Conservation (phyloP, 2,329 filamentous ascomycete species). For the Fusarium subglutinans region DNA sequence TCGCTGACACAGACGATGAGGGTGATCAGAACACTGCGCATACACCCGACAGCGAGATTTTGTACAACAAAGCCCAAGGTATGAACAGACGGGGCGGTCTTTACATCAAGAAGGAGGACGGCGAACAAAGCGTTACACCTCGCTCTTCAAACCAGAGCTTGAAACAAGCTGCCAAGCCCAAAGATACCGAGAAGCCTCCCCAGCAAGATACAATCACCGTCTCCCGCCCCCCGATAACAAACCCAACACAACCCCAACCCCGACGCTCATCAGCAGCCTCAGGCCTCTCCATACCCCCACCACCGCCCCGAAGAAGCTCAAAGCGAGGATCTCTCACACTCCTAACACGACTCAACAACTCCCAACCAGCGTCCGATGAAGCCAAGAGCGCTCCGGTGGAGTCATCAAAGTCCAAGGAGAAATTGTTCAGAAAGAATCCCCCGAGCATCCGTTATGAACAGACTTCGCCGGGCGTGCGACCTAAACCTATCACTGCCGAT, state of each 20-base stretch:
- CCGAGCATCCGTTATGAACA: conserved; percentile 45
- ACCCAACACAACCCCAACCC: conserved; percentile 2
- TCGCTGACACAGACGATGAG: conserved; percentile 36
- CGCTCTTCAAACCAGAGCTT: conserved; percentile 17
- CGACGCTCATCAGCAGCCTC: conserved; percentile 27
- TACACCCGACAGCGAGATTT: conserved; percentile 20
- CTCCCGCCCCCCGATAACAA: conserved; percentile 12
- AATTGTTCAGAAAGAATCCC: conserved; percentile 28
- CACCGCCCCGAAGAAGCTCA: conserved; percentile 38
- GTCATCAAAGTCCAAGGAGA: conserved; percentile 19
- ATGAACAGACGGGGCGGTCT: conserved; percentile 35
- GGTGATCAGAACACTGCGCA: conserved; percentile 1
- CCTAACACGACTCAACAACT: conserved; percentile 19
- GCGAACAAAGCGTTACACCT: background rate
- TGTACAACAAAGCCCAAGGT: conserved; percentile 34
- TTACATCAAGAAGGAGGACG: conserved; percentile 28
- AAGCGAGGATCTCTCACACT: conserved; percentile 35
- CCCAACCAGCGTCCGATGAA: conserved; percentile 17
- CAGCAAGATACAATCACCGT: conserved; percentile 25
- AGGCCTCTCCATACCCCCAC: conserved; percentile 12
- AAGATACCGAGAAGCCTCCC: background rate
- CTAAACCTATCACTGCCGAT: conserved; percentile 31
- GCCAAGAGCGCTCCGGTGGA: background rate
- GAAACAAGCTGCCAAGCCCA: background rate
- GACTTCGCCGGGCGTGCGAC: conserved; percentile 35